Evolutionary conservation across 345 rosid species (phyloP), one percentile per base, ranked within the genome.

Genomic region (Iberis pinnata): DNA sequence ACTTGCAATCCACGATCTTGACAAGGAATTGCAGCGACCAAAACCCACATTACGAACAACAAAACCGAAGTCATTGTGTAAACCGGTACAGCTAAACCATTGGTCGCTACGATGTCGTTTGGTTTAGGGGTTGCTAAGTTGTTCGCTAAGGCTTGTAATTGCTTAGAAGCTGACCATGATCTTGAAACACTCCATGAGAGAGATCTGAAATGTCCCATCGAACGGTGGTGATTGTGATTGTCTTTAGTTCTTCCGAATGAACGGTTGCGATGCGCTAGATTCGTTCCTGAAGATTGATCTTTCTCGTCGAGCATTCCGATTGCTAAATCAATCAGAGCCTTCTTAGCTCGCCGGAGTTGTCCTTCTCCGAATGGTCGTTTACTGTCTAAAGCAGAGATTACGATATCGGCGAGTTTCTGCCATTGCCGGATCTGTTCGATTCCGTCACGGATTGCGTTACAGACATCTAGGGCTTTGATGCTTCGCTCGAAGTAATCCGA

Each of bases 131-230:
- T 71, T 4, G 49, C 49, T 63, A 92, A 47, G 59, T 81, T 88
- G 7, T 55, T 80, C 11, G 84, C 88, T 16, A 92, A 75, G 0
- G 93, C 86, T 70, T 81, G 93, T 20, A 92, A 72, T 73, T 88
- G 95, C 76, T 75, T 78, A 0, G 98, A 81, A 4, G 98, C 98
- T 0, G 98, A 92, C 98, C 98, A 92, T 0, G 98, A 84, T 72
- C 95, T 69, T 3, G 98, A 92, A 5, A 92, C 95, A 49, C 96
- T 92, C 98, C 98, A 87, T 0, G 98, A 90, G 37, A 87, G 70
- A 6, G 98, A 92, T 49, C 96, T 59, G 60, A 80, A 84, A 72
- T 84, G 95, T n/a, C 79, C 89, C 2, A 76, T 19, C 10, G 68
- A 73, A 26, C 54, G 60, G 64, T 65, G 41, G 48, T 58, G 58